These are phyloP conservation scores for Jaltomata sinuosa DNA, from an alignment of 257 asterid species.

Conservation along the genomic window DNA sequence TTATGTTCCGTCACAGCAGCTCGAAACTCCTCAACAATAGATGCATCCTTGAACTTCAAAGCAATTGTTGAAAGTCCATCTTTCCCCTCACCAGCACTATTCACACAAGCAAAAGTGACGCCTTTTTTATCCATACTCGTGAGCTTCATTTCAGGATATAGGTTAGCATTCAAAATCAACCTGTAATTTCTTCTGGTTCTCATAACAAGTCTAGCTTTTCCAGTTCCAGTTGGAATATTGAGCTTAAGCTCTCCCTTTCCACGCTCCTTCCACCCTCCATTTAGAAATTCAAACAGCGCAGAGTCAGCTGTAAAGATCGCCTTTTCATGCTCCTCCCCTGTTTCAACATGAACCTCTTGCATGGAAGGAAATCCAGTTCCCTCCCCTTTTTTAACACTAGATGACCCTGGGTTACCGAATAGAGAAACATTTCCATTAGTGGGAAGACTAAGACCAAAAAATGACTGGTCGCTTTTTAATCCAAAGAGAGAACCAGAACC, in stretches of 20 bases:
- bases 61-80: slow-evolving; percentile 74
- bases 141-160: slow-evolving; percentile 86
- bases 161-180: slow-evolving; percentile 72
- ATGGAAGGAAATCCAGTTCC: slow-evolving; percentile 40
- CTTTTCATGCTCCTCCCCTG: slow-evolving; percentile 77
- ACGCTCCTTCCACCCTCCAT: slow-evolving; percentile 82
- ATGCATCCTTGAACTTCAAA: slow-evolving; percentile 71
- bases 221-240: slow-evolving; percentile 44
- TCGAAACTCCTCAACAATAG: slow-evolving; percentile 53
- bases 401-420: slow-evolving; percentile 35
- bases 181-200: slow-evolving; percentile 77
- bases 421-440: slow-evolving; percentile 32
- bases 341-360: slow-evolving; percentile 55
- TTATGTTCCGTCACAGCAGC: slow-evolving; percentile 53
- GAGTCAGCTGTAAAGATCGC: slow-evolving; percentile 67
- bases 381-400: slow-evolving; percentile 20
- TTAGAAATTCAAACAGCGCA: slow-evolving; percentile 52
- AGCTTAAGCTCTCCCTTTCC: slow-evolving; percentile 91
- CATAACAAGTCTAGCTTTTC: slow-evolving; percentile 81
- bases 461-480: slow-evolving; percentile 4
- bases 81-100: slow-evolving; percentile 62
- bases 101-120: slow-evolving; percentile 78
- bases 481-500: slow-evolving; percentile 6
- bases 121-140: slow-evolving; percentile 91
- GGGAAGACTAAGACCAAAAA: background rate